Evolutionary conservation across 331 rosid species (phyloP), one percentile per base, ranked within the genome.

Genomic region (Acacia pycnantha): DNA sequence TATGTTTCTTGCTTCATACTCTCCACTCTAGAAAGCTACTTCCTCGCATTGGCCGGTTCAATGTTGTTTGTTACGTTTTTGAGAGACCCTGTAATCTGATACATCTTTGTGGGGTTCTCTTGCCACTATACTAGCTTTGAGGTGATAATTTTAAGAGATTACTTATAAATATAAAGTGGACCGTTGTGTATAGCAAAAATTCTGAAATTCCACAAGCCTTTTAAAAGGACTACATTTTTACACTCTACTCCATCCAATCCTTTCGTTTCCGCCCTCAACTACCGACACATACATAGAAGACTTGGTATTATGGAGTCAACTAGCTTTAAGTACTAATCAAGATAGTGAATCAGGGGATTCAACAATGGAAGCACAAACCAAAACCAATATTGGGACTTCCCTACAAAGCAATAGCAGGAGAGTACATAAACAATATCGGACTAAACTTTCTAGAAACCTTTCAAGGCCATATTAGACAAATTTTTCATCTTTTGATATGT

Each of bases 341-440:
- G 19, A 48, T 12, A 12, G 50, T 12, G n/a, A 43, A 70, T 44
- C 74, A 41, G 54, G 43, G 54, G 35, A 70, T 24, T 6, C 33
- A 14, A 1, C 26, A 27, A 18, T 27, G 67, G 35, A 59, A 24
- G 67, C 67, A 8, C 46, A 41, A 10, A 41, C 14, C 33, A 76
- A 69, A 76, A 54, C 70, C 29, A 68, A 18, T 47, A 19, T 26
- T 75, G 48, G 71, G 74, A 74, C 58, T n/a, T 19, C 51, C 65
- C 62, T 4, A 1, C 35, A 40, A 16, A 4, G 46, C 21, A 43
- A 35, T 21, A 12, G 6, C 15, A 62, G 40, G 43, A 43, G n/a
- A 13, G 14, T 65, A 33, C 22, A 43, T 10, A 0, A 43, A 70
- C 16, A 24, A 2, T 59, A 4, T 8, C 8, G 11, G 4, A 59